Evolutionary conservation across 768 basidiomycete genomes (phyloP).

Genomic region (Phanerochaete sordida): DNA sequence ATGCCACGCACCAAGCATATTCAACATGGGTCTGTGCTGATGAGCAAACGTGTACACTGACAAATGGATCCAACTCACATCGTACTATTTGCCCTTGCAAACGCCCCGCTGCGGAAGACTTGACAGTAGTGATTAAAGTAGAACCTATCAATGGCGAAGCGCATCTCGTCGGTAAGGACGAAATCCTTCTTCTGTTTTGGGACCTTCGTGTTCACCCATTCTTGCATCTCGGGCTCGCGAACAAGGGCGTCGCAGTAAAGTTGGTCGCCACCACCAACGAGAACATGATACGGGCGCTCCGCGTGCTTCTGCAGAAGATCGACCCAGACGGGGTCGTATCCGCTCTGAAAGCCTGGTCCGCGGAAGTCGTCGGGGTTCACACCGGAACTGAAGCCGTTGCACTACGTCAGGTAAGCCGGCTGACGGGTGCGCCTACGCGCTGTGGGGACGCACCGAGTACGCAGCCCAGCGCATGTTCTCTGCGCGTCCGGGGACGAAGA

Average conservation of each 20-base stretch:
- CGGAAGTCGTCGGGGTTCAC: conserved; percentile 87
- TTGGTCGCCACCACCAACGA: conserved; percentile 94
- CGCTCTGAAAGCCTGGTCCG: conserved; percentile 73
- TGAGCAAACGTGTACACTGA: conserved; percentile 30
- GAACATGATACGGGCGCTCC: conserved; percentile 78
- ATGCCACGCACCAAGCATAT: conserved; percentile 68
- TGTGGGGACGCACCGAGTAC: conserved; percentile 59
- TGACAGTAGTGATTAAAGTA: conserved; percentile 92
- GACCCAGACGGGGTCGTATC: conserved; percentile 91
- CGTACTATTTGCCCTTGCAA: conserved; percentile 85
- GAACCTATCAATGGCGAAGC: conserved; percentile 75
- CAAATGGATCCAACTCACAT: conserved; percentile 54
- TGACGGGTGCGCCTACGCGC: neutral
- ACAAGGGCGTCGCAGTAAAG: conserved; percentile 82
- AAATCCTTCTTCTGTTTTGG: conserved; percentile 54
- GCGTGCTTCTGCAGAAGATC: conserved; percentile 86
- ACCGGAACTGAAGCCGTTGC: conserved; percentile 87
- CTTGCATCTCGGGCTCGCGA: conserved; percentile 84
- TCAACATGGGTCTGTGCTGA: conserved; percentile 78
- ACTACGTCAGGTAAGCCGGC: conserved; percentile 37
- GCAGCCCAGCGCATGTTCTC: conserved; percentile 93
- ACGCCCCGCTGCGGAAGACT: conserved; percentile 82
- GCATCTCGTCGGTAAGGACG: conserved; percentile 69
- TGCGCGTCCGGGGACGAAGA: conserved; percentile 74
- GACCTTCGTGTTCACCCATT: conserved; percentile 70